Conservation (phyloP, 208 protist species). For the Naegleria fowleri region DNA sequence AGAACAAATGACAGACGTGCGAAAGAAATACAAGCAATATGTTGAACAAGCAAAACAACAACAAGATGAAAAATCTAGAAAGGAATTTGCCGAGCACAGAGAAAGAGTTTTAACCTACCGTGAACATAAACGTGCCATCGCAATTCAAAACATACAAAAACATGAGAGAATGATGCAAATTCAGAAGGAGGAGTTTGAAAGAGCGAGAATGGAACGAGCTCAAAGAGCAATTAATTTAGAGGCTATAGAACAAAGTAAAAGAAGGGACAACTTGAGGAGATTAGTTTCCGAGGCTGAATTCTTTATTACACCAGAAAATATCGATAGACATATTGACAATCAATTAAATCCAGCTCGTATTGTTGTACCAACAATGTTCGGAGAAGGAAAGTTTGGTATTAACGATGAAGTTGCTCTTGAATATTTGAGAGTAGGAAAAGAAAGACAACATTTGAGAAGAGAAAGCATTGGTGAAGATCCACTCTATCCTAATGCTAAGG, state of each 20-base stretch:
- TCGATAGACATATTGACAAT: not conserved
- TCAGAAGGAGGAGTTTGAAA: not conserved
- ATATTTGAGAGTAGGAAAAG: not conserved
- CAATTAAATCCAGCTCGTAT: slow-evolving; percentile 12
- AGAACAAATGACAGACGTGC: not conserved
- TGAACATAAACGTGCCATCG: not conserved
- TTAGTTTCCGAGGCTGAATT: not conserved
- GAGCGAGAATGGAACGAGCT: not conserved
- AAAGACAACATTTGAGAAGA: not conserved
- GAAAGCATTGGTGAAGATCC: not conserved
- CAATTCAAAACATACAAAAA: not conserved
- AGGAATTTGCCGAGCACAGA: not conserved
- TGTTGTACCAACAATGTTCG: not conserved
- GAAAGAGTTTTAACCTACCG: not conserved
- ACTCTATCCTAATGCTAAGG: not conserved
- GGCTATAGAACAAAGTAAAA: not conserved
- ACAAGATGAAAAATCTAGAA: not conserved
- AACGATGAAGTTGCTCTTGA: slow-evolving; percentile 19
- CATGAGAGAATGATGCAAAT: not conserved
- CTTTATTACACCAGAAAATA: slow-evolving; percentile 18
- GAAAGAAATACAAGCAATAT: not conserved
- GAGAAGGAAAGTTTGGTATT: not conserved
- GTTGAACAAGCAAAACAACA: not conserved
- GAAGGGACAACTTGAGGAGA: not conserved
- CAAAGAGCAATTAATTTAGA: not conserved